These are phyloP conservation scores for Picea sitchensis DNA, from an alignment of 75 land plant species.

Conservation along the genomic window DNA sequence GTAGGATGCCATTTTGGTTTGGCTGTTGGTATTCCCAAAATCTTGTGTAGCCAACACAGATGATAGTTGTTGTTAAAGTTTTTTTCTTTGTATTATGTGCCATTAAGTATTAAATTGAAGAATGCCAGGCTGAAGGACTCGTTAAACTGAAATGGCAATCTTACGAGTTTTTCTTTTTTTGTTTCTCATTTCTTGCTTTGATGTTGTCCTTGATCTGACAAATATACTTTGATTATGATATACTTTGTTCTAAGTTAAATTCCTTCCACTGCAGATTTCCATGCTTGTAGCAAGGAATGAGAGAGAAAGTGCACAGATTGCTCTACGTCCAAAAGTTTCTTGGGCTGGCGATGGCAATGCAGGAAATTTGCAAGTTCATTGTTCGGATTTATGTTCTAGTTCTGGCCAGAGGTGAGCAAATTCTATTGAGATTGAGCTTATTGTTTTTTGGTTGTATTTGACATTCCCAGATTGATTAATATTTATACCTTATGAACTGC, in stretches of 20 bases:
- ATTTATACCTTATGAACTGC: background rate
- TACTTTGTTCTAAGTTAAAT: background rate
- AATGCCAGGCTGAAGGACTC: background rate
- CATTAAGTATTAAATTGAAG: background rate
- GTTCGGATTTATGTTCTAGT: slow-evolving; percentile 68
- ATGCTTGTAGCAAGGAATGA: slow-evolving; percentile 96
- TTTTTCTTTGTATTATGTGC: background rate
- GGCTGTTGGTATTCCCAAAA: no score
- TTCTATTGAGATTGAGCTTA: background rate
- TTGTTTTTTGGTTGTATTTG: background rate
- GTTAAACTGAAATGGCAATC: background rate
- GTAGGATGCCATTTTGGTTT: no score
- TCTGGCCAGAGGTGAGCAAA: slow-evolving; percentile 72
- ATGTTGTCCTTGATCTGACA: background rate
- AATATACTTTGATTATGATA: background rate
- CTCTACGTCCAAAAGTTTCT: slow-evolving; percentile 91
- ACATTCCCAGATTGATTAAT: background rate
- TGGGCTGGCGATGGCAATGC: slow-evolving; percentile 74
- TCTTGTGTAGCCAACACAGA: no score
- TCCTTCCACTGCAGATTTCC: slow-evolving; percentile 43
- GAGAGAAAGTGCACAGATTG: slow-evolving; percentile 93
- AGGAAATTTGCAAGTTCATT: slow-evolving; percentile 78
- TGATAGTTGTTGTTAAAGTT: no score
- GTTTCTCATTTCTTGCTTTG: background rate
- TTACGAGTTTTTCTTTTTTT: background rate